Base-by-base conservation (phyloP, 2,329 filamentous ascomycete species). In the Fusarium brachygibbosum region DNA sequence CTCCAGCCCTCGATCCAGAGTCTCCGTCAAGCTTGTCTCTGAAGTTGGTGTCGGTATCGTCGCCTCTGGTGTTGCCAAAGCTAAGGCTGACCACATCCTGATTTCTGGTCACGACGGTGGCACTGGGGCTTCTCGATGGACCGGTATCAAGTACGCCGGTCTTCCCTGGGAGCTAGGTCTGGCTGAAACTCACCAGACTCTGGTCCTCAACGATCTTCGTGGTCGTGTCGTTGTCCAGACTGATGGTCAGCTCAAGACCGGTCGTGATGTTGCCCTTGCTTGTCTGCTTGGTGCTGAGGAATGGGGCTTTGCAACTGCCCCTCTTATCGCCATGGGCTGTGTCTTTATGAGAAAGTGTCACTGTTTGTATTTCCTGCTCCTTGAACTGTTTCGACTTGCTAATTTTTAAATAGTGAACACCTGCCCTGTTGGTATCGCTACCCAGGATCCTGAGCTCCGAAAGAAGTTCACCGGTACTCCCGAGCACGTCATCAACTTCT, bases 401-500 rank as follows among this genome's bases (percentile, higher is more conserved):
- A n/a, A n/a, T n/a, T n/a, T n/a, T n/a, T n/a, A n/a, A n/a, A n/a
- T n/a, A n/a, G n/a, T 79, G 54, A 97, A 96, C 77, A 94, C 92
- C 4, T 88, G 94, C 82, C 94, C 94, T 12, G 94, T 98, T 13
- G 95, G 95, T 79, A 97, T 98, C 64, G 95, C 95, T 5, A 97
- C 94, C 1, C 95, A 98, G 78, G 94, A 98, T 75, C 94, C 94
- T n/a, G 92, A 95, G 78, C 87, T 98, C 3, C 89, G 95, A 64
- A 92, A 94, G 86, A 98, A 98, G 83, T 98, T 98, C 81, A 86
- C 90, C 72, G 95, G 95, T 66, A 94, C 93, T 1, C 94, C 95
- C 13, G 95, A 98, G 82, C 93, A 98, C 74, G 94, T 97, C 60
- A 98, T 98, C 81, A 98, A 98, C 86, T 98, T 98, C 86, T 97